These are phyloP conservation scores for Orbilia ellipsospora DNA, from an alignment of 2,329 filamentous ascomycete genomes.

Conservation along the genomic window DNA sequence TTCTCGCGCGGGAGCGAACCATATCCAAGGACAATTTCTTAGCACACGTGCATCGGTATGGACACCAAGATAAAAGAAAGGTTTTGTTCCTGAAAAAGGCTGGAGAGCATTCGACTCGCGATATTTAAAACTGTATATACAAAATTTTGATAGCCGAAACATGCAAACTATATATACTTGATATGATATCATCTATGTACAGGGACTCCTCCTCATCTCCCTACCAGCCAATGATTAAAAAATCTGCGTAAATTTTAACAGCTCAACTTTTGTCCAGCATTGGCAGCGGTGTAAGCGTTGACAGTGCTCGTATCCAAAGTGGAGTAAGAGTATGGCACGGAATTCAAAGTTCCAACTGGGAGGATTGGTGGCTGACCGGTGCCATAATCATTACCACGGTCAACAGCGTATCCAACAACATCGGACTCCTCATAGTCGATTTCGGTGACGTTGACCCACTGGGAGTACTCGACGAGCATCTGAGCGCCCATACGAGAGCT, in stretches of 20 bases:
- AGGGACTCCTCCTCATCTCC: neutral
- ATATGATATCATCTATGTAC: neutral
- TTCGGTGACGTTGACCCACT: constrained; percentile 59
- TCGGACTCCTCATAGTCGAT: constrained; percentile 45
- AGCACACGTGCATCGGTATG: too few species aligned
- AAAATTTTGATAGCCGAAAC: too few species aligned
- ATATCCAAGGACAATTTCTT: neutral
- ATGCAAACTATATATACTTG: neutral
- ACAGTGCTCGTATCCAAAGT: constrained; percentile 28
- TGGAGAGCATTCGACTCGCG: too few species aligned
- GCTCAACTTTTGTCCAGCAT: constrained; percentile 48
- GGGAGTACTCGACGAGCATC: constrained; percentile 69
- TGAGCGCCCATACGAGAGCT: constrained; percentile 70
- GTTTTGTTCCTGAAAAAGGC: too few species aligned
- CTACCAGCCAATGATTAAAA: neutral
- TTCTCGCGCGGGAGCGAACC: neutral
- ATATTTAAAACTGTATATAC: too few species aligned
- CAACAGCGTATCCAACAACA: constrained; percentile 64
- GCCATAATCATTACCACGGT: constrained; percentile 66
- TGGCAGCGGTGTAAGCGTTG: constrained; percentile 35
- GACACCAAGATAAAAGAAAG: too few species aligned
- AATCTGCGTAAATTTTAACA: constrained; percentile 14
- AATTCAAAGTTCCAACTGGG: constrained; percentile 66
- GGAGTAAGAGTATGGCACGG: constrained; percentile 67
- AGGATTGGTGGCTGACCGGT: constrained; percentile 65